Evolutionary conservation across 2,329 filamentous ascomycete species (phyloP), one percentile per base, ranked within the genome.

Genomic region (Aotearoamyces nothofagi): DNA sequence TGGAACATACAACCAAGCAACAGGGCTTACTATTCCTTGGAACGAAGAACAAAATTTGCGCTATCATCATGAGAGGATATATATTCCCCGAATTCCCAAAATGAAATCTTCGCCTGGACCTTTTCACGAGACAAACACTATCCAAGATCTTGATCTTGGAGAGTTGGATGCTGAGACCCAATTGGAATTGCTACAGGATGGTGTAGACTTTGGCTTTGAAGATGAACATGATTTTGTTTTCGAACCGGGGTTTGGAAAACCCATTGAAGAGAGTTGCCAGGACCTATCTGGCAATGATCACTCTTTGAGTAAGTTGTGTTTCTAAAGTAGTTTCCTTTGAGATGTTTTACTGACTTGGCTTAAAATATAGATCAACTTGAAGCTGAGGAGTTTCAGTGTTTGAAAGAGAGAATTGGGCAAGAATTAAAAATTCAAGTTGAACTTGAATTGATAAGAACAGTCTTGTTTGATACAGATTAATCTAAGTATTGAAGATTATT

Each of bases 1-100:
- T 37, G 38, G 56, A 3, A 42, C 62, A 11, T 44, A 48, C 2
- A 56, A 69, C 23, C 51, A 54, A 0, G 32, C 31, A 1, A 46
- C 44, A 24, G 65, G 62, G 3, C 50, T 74, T 4, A 39, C 66
- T 5, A 55, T 58, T 2, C 38, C 45, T 5, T 56, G 54, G 16
- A 58, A 64, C 30, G 45, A 43, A 2, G 33, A 45, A 4, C 68
- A 72, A 41, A 61, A 57, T 28, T 51, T 35, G 5, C 24, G 26
- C 9, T 20, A 31, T 10, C 19, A 16, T 9, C 36, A 41, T 16
- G 27, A 17, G 10, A 17, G 24, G 14, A 16, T 11, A 17, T 14
- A 10, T 7, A 9, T 27, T 20, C 4, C 11, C 17, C 9, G 15
- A 8, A n/a, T 9, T 10, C 8, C 16, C 13, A 8, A n/a, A 10